Base-by-base conservation (phyloP, 2,329 filamentous ascomycete genomes). In the Albophoma yamanashiensis region DNA sequence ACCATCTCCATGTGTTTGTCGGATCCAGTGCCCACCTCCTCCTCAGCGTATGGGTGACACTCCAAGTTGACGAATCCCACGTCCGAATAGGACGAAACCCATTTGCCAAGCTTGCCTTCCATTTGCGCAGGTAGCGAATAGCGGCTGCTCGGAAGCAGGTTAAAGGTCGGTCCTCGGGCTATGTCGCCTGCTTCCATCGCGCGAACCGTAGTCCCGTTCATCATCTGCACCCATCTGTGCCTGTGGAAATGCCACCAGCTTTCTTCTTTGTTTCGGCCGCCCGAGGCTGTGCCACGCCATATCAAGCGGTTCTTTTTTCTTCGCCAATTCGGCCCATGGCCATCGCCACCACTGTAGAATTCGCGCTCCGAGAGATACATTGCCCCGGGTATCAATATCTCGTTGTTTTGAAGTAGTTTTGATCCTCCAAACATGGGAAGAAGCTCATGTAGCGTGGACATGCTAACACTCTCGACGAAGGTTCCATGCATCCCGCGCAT, bases 181-280 rank as follows among this genome's bases (percentile, higher is more conserved):
- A 66, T 69, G 17, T 70, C 67, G 40, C 47, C 47, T 0, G 71
- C 67, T 66, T 86, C 81, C 39, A 81, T 75, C 8, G 71, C 67
- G 36, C 70, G 69, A 25, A 87, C 82, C 20, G 76, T 79, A 1
- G 84, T 87, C 9, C 80, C 80, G 66, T 91, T 89, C 55, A 88
- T 74, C 84, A 89, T 87, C 61, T 85, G 77, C 34, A 89, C 75
- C 60, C 89, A 83, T 4, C 88, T 84, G 65, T 89, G 87, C 17
- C 87, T 83, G 62, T 90, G 87, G 66, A 89, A 88, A 39, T 83
- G 81, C 40, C 77, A 78, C 87, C 87, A 91, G 62, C 82, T 88
- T 53, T 84, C 69, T 15, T 67, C 66, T 59, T 73, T 73, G 55
- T 77, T 72, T 34, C 77, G 75, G 1, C 85, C 86, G 2, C 85